These are phyloP conservation scores for Pueraria montana DNA, from an alignment of 306 rosid genomes.

Conservation along the genomic window DNA sequence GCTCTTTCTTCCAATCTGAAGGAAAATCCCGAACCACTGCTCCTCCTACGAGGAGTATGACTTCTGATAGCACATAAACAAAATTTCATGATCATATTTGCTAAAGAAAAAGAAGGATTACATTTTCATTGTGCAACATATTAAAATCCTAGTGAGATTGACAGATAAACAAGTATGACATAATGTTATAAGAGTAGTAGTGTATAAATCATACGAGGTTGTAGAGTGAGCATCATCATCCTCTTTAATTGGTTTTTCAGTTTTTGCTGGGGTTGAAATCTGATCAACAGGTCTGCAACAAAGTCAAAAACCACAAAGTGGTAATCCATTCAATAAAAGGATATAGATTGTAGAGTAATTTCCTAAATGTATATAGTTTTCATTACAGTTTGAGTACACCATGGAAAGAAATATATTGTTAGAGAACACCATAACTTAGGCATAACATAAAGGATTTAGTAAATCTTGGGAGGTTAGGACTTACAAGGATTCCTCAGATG, in stretches of 20 bases:
- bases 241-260: conserved; percentile 58
- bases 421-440: background rate
- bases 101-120: conserved; percentile 1
- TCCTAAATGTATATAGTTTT: conserved; percentile 1
- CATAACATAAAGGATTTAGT: background rate
- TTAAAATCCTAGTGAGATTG: conserved; percentile 27
- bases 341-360: background rate
- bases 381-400: background rate
- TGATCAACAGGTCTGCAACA: conserved; percentile 69
- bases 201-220: conserved; percentile 76
- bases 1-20: conserved; percentile 94
- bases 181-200: conserved; percentile 20
- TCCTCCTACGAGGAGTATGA: conserved; percentile 57
- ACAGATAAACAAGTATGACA: background rate
- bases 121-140: background rate
- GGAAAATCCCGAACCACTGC: conserved; percentile 74
- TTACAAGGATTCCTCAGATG: conserved; percentile 67
- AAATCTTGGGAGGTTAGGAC: conserved; percentile 40
- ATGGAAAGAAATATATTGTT: conserved; percentile 17
- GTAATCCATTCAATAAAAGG: conserved; percentile 28
- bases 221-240: conserved; percentile 82
- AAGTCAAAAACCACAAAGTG: conserved; percentile 39
- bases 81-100: conserved; percentile 25
- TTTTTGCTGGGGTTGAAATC: conserved; percentile 55
- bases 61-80: conserved; percentile 61